Base-by-base conservation (phyloP, 805 yeast genomes). In the Yamadazyma laniorum region DNA sequence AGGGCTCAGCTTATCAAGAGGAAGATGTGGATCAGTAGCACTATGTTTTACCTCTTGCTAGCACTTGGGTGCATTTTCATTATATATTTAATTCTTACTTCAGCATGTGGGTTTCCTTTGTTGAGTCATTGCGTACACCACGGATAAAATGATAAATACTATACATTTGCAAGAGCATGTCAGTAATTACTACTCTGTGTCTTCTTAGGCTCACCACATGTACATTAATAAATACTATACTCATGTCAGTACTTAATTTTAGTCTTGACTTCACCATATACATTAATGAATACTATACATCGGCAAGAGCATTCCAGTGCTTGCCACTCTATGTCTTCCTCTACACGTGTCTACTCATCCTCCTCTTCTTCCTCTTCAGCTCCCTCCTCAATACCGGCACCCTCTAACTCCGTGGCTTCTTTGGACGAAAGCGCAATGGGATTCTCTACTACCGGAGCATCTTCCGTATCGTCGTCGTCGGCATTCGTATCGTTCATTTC, bases 21-120 rank as follows among this genome's bases (percentile, higher is more conserved):
- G 26, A 73, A 70, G 43, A 70, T 85, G 75, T 84, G 95, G 90
- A 74, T 82, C 74, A 70, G 75, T 34, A 80, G 75, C 39, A 61
- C 74, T 39, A 75, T 65, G 44, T 70, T 75, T 42, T 56, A 68
- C 44, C 52, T 63, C 1, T 35, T 65, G 4, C 33, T 59, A 13
- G 41, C 34, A 3, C 41, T 48, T 2, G 51, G 48, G 13, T 41
- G 37, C 4, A 11, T 59, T 2, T 22, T 74, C 7, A 32, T 74
- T 11, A 29, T 69, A 14, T 77, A 78, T 56, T 43, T 76, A n/a
- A 37, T 73, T 11, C 45, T 74, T 7, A 82, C 80, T 1, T 54
- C 66, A 14, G 72, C 66, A 43, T 77, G 83, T 57, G 83, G 82
- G 4, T 65, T 67, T 34, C 82, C 81, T 1, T 63, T 72, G 27